Evolutionary conservation across 176 grass and related monocot genomes (phyloP).

Genomic region (Dendrocalamus sinicus): DNA sequence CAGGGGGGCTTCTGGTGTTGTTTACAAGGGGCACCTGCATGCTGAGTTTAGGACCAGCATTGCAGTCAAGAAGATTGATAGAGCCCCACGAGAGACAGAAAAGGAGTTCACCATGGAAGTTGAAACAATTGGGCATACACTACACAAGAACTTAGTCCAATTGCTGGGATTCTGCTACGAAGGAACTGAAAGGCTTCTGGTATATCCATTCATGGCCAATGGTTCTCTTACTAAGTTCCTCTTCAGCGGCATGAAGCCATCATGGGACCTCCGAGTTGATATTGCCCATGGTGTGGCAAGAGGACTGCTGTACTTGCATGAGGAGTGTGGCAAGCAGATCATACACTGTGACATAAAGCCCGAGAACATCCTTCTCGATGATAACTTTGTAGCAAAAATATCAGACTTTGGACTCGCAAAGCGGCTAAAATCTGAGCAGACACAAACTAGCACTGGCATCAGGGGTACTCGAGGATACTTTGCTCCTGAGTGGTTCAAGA

Average conservation of each 20-base stretch:
- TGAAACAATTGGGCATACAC: constrained; percentile 29
- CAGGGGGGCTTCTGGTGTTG: constrained; percentile 36
- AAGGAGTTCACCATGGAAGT: constrained; percentile 46
- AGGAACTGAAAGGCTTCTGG: constrained; percentile 42
- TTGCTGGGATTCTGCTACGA: constrained; percentile 45
- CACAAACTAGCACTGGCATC: constrained; percentile 34
- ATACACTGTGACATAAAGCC: constrained; percentile 65
- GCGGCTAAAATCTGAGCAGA: constrained; percentile 39
- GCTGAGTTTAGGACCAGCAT: background rate
- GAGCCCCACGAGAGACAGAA: constrained; percentile 3
- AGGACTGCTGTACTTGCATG: constrained; percentile 48
- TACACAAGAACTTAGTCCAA: constrained; percentile 51
- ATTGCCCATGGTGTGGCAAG: constrained; percentile 42
- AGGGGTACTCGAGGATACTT: constrained; percentile 37
- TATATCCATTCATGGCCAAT: constrained; percentile 52
- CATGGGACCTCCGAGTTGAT: constrained; percentile 41
- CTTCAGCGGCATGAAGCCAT: constrained; percentile 18
- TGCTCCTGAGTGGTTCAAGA: constrained; percentile 54
- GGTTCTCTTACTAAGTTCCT: constrained; percentile 36
- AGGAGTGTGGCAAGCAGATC: constrained; percentile 52
- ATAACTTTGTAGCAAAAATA: constrained; percentile 28
- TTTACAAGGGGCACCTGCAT: constrained; percentile 48
- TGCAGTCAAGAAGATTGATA: constrained; percentile 58
- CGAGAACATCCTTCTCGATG: constrained; percentile 51
- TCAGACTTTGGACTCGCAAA: constrained; percentile 41